phyloP scores from a whole-genome alignment of 768 basidiomycete species.

The Psilocybe cyanescens region DNA sequence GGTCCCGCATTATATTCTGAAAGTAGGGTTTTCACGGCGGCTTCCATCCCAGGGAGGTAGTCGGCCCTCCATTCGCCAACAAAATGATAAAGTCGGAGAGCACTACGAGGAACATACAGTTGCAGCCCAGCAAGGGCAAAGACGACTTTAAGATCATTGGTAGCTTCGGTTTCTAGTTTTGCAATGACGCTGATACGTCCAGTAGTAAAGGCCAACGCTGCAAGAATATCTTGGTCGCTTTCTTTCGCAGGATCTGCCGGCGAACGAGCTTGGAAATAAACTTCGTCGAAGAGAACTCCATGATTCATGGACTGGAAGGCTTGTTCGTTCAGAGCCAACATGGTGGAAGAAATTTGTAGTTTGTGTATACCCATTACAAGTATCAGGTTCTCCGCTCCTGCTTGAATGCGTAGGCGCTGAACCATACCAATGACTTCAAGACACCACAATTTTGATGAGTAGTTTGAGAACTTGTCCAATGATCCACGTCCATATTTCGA shows the following conservation, averaged over 20 bases:
- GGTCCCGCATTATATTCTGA: constrained; percentile 59
- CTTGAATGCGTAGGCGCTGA: constrained; percentile 53
- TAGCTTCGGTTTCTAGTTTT: constrained; percentile 48
- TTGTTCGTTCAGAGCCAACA: constrained; percentile 32
- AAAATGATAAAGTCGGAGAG: constrained; percentile 77
- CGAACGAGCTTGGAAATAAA: constrained; percentile 64
- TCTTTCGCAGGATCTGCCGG: constrained; percentile 40
- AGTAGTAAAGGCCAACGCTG: constrained; percentile 54
- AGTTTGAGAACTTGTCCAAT: constrained; percentile 14
- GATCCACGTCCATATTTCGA: constrained; percentile 8
- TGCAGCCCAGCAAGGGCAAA: constrained; percentile 49
- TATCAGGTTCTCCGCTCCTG: constrained; percentile 71
- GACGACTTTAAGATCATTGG: constrained; percentile 43
- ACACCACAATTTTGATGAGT: constrained; percentile 22
- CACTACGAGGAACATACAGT: constrained; percentile 78
- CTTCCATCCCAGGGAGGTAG: constrained; percentile 76
- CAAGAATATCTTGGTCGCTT: constrained; percentile 59
- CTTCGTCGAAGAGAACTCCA: constrained; percentile 50
- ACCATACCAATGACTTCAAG: constrained; percentile 46
- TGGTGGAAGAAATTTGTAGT: constrained; percentile 39
- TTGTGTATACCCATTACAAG: constrained; percentile 59
- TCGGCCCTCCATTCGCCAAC: constrained; percentile 83
- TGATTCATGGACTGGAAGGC: constrained; percentile 48
- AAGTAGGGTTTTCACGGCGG: constrained; percentile 64
- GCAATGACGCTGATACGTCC: constrained; percentile 50